These are phyloP conservation scores for Euphorbia celastroides DNA, from an alignment of 441 rosid species.

Conservation along the genomic window DNA sequence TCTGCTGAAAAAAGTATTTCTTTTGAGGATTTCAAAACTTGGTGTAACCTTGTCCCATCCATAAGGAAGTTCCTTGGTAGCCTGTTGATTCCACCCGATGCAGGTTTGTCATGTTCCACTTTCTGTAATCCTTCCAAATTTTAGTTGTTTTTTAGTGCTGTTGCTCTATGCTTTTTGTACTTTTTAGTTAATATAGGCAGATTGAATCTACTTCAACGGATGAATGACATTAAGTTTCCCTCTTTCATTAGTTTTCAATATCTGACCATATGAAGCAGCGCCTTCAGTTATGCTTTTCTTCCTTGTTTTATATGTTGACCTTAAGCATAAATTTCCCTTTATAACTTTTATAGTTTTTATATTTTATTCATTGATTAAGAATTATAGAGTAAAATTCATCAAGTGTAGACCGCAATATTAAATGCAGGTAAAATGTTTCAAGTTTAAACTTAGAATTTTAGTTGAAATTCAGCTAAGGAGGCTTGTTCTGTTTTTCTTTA, in stretches of 20 bases:
- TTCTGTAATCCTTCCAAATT: neutral
- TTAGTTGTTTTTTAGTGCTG: neutral
- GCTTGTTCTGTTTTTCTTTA: neutral
- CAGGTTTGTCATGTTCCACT: conserved; percentile 40
- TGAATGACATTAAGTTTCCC: neutral
- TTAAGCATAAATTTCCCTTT: neutral
- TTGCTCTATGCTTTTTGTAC: neutral
- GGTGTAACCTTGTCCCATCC: conserved; percentile 62
- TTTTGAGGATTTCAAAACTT: conserved; percentile 65
- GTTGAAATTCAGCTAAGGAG: neutral
- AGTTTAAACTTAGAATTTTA: neutral
- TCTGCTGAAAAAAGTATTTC: conserved; percentile 50
- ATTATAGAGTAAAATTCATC: neutral
- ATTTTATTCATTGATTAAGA: neutral
- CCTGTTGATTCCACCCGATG: conserved; percentile 53
- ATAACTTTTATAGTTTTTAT: neutral
- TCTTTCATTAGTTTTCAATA: neutral
- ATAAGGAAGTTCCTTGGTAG: conserved; percentile 80
- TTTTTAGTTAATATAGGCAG: neutral
- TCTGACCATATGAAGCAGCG: neutral
- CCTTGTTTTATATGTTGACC: neutral
- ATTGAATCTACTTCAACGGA: neutral
- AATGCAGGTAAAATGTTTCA: neutral
- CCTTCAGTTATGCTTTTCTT: neutral
- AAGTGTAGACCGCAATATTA: neutral